Evolutionary conservation across 2,329 filamentous ascomycete species (phyloP).

Genomic region (Fusarium clavum): DNA sequence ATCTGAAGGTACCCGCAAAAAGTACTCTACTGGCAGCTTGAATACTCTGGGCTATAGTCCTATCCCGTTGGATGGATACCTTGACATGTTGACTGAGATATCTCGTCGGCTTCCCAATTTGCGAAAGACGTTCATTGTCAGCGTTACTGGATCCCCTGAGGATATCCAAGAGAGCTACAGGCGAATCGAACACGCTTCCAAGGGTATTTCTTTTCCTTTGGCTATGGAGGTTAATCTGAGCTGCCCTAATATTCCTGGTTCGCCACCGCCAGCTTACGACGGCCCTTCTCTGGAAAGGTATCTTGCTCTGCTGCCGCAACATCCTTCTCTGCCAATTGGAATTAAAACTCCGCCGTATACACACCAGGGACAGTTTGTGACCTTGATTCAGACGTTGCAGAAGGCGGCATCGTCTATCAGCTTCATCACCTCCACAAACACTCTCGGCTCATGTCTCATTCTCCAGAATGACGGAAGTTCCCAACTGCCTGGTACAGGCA

Average conservation of each 20-base stretch:
- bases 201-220: slow-evolving; percentile 60
- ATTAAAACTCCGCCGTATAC: slow-evolving; percentile 85
- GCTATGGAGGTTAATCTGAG: slow-evolving; percentile 83
- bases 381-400: slow-evolving; percentile 64
- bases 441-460: slow-evolving; percentile 74
- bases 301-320: slow-evolving; percentile 58
- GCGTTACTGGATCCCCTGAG: slow-evolving; percentile 72
- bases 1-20: background rate
- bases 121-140: slow-evolving; percentile 73
- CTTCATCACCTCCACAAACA: slow-evolving; percentile 82
- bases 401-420: slow-evolving; percentile 55
- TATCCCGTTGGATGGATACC: slow-evolving; percentile 67
- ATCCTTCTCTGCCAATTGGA: slow-evolving; percentile 60
- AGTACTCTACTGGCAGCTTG: slow-evolving; percentile 58
- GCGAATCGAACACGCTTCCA: slow-evolving; percentile 56
- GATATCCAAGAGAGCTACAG: slow-evolving; percentile 69
- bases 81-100: slow-evolving; percentile 66
- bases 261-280: slow-evolving; percentile 78
- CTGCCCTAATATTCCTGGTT: slow-evolving; percentile 78
- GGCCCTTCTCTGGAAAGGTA: slow-evolving; percentile 64
- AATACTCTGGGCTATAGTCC: slow-evolving; percentile 84
- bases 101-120: slow-evolving; percentile 39
- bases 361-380: slow-evolving; percentile 72
- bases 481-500: slow-evolving; percentile 65
- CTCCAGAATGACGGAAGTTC: slow-evolving; percentile 55